Evolutionary conservation across 2,329 filamentous ascomycete genomes (phyloP).

Genomic region (Calonectria leucothoes): DNA sequence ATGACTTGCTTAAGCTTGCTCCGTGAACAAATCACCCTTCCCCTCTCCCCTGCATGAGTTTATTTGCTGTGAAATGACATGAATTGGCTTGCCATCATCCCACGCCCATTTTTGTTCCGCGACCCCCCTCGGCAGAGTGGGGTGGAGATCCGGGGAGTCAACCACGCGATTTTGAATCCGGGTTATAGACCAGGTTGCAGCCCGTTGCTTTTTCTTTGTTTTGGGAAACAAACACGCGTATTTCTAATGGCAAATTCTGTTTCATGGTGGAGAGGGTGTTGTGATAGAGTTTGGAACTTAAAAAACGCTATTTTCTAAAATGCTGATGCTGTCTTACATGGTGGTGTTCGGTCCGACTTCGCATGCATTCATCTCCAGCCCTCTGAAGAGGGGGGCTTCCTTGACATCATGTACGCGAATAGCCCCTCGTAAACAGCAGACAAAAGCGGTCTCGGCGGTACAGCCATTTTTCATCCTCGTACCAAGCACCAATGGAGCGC

Average conservation of each 20-base stretch:
- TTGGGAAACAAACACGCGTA: not conserved
- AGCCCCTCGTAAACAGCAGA: not conserved
- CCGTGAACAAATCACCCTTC: not conserved
- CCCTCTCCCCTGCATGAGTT: not conserved
- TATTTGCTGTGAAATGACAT: not conserved
- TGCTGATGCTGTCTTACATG: not conserved
- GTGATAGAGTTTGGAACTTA: not conserved
- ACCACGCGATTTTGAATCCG: not conserved
- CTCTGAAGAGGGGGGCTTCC: not conserved
- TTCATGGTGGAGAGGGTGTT: not conserved
- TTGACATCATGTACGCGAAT: not conserved
- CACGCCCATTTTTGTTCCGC: not conserved
- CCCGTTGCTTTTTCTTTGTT: not conserved
- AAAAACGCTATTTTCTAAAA: not conserved
- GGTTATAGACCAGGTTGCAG: not conserved
- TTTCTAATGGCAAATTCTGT: not conserved
- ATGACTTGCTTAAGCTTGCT: no score
- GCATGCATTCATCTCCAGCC: not conserved
- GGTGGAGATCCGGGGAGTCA: not conserved
- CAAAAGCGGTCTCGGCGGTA: not conserved
- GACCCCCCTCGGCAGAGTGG: not conserved
- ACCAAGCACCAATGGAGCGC: not conserved
- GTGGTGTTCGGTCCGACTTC: not conserved
- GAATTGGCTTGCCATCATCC: not conserved
- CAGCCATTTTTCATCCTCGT: not conserved